These are phyloP conservation scores for Pinus taeda DNA, from an alignment of 75 land plant genomes.

Conservation along the genomic window DNA sequence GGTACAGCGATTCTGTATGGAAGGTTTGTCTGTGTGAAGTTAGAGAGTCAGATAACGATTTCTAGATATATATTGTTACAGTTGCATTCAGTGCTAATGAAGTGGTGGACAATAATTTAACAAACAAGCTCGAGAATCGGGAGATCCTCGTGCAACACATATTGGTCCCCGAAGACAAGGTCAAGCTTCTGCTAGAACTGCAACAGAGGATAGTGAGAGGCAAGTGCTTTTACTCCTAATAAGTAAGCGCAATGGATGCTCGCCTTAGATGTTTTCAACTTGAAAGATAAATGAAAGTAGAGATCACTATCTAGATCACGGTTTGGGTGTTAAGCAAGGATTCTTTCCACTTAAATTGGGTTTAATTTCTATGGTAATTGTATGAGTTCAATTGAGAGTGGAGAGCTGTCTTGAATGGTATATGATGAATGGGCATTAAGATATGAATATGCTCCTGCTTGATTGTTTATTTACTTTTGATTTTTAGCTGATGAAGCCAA, in stretches of 20 bases:
- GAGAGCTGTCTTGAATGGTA: neutral
- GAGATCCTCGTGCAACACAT: slow-evolving; percentile 87
- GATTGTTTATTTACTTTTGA: neutral
- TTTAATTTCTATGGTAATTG: no score
- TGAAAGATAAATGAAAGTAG: neutral
- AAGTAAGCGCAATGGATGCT: neutral
- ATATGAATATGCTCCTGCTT: neutral
- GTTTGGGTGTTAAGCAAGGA: neutral
- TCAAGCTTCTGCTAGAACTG: slow-evolving; percentile 58
- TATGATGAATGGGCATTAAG: neutral
- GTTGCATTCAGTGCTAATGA: slow-evolving; percentile 41
- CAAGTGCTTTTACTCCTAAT: slow-evolving; percentile 12
- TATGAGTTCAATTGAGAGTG: neutral
- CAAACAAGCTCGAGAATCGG: slow-evolving; percentile 23
- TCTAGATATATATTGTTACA: neutral
- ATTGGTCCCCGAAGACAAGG: slow-evolving; percentile 70
- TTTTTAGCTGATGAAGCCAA: no score
- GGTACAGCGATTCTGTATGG: no score
- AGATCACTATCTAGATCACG: neutral
- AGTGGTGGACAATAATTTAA: neutral
- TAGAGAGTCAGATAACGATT: no score
- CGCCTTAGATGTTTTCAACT: neutral
- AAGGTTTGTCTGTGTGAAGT: no score
- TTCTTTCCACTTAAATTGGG: neutral
- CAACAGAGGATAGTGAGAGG: slow-evolving; percentile 59